Evolutionary conservation across 164 flowering plant genomes (phyloP), one percentile per base, ranked within the genome.

Genomic region (Nymphaea colorata): DNA sequence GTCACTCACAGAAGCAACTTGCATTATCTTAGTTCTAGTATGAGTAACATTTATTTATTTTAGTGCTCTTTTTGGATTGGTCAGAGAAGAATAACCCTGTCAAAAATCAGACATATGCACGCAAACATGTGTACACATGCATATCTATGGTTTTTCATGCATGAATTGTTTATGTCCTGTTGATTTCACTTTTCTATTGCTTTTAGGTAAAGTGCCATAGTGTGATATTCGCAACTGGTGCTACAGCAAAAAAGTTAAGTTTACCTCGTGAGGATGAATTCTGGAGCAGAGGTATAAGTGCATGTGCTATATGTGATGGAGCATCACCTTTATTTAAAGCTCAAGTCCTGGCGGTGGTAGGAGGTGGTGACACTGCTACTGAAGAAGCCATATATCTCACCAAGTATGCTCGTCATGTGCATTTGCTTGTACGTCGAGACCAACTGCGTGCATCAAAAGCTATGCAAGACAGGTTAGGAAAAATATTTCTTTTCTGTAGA

Each of bases 271-370:
- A 91, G 77, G 93, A 91, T 57, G 97, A 94, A 72, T 94, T 91
- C 70, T 94, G 99, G 99, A 90, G 96, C 72, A 79, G 97, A 74
- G 97, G 96, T 79, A 91, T 94, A 59, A 89, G 96, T 82, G 99
- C 98, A 25, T 94, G 99, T 87, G 99, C 99, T 74, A 91, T 91
- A 43, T 94, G 97, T 83, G 99, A 94, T 82, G 99, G 99, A 44
- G 96, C 97, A 65, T 91, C 99, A 45, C 99, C 99, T 4, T 70
- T 91, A 41, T 94, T 88, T 68, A 91, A 90, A 74, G 89, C 97
- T 42, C 96, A 94, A 76, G 88, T 84, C 70, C 92, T 94, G 76
- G 98, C 96, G 65, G 99, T 94, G 64, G 94, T 91, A 75, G 99
- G 99, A 70, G 99, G 99, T 68, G 97, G 99, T 68, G 97, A 94